phyloP scores from a whole-genome alignment of 1,284 basidiomycete species.

The Apiotrichum siamense region DNA sequence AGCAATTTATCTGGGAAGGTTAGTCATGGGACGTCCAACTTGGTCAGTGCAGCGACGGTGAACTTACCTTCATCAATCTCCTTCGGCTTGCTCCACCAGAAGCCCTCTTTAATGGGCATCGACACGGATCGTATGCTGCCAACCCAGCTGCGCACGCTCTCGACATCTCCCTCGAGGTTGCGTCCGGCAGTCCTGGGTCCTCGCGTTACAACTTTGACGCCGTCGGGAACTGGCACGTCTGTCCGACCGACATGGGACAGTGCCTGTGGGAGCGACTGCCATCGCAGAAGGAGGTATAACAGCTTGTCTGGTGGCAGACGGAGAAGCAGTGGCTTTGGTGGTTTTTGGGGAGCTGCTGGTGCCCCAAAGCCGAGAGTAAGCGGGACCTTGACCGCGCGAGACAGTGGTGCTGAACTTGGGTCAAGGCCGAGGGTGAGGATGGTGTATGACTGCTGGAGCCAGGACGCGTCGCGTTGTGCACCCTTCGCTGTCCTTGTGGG shows the following conservation, averaged over 20 bases:
- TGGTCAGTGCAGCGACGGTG: too few species aligned
- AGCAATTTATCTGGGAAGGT: conserved; percentile 33
- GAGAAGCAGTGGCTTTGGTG: conserved; percentile 32
- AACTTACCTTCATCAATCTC: conserved; percentile 40
- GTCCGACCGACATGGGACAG: conserved; percentile 41
- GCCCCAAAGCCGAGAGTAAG: conserved; percentile 41
- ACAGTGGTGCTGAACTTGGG: conserved; percentile 38
- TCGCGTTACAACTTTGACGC: conserved; percentile 29
- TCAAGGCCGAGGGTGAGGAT: conserved; percentile 45
- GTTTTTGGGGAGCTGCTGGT: conserved; percentile 12
- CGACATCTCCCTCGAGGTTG: conserved; percentile 38
- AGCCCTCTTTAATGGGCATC: conserved; percentile 14
- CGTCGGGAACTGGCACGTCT: conserved; percentile 40
- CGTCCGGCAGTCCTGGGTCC: conserved; percentile 19
- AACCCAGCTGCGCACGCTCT: conserved; percentile 45
- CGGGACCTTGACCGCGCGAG: conserved; percentile 34
- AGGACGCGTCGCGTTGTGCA: conserved; percentile 10
- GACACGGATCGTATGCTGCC: conserved; percentile 42
- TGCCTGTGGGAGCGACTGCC: conserved; percentile 37
- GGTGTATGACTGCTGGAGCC: conserved; percentile 42
- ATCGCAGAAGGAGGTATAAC: conserved; percentile 42
- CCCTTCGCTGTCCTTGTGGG: background rate
- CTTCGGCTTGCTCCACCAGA: conserved; percentile 36
- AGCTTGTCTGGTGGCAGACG: conserved; percentile 44
- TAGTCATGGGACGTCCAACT: too few species aligned